A percentile compares a stretch with the other conserved stretches of the same genome.
Conservation (phyloP, 768 basidiomycete genomes). For the Phylloporus sp. region DNA sequence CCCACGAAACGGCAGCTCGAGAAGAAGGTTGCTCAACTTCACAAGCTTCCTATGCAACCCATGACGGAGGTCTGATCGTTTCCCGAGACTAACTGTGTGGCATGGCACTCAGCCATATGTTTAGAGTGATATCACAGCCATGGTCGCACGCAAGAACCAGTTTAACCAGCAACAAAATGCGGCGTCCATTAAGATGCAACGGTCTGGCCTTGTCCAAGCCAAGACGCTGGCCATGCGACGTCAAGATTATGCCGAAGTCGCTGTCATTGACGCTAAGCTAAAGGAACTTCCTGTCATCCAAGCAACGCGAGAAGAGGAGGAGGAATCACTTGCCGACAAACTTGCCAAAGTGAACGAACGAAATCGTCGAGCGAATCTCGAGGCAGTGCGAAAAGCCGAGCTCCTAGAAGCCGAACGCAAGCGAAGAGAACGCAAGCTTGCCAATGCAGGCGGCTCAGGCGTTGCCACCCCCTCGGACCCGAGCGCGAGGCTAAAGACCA, state of each 20-base stretch:
- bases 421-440: slow-evolving; percentile 61
- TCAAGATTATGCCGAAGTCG: slow-evolving; percentile 62
- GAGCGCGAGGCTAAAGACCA: slow-evolving; percentile 63
- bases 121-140: slow-evolving; percentile 80
- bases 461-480: slow-evolving; percentile 50
- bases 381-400: slow-evolving; percentile 76
- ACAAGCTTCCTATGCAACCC: slow-evolving; percentile 52
- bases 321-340: slow-evolving; percentile 39
- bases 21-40: slow-evolving; percentile 62
- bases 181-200: slow-evolving; percentile 46
- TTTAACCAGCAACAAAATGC: slow-evolving; percentile 33
- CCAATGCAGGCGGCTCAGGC: slow-evolving; percentile 36
- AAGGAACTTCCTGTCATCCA: slow-evolving; percentile 41
- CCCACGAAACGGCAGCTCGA: slow-evolving; percentile 66
- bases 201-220: slow-evolving; percentile 63
- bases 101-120: slow-evolving; percentile 8
- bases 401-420: slow-evolving; percentile 64
- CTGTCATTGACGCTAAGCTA: slow-evolving; percentile 59
- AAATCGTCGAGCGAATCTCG: slow-evolving; percentile 81
- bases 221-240: slow-evolving; percentile 74
- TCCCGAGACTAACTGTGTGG: slow-evolving; percentile 2
- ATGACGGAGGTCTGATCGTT: slow-evolving; percentile 71
- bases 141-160: slow-evolving; percentile 64
- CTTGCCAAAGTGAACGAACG: slow-evolving; percentile 85
- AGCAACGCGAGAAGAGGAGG: slow-evolving; percentile 24